phyloP scores from a whole-genome alignment of 1,284 basidiomycete genomes.

The Lentinus polychrous region DNA sequence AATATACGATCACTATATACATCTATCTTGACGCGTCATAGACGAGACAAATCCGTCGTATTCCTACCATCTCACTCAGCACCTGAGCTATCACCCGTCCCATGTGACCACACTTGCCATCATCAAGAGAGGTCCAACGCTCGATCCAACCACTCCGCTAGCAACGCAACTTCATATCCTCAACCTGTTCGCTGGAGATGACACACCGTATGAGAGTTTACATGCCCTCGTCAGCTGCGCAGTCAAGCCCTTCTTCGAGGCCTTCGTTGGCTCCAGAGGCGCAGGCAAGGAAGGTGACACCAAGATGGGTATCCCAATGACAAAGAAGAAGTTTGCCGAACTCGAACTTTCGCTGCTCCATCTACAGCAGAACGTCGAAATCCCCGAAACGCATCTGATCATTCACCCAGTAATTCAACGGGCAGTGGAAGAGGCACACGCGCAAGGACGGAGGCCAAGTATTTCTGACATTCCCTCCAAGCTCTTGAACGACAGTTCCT shows the following conservation, averaged over 20 bases:
- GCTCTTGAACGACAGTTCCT: slow-evolving; percentile 79
- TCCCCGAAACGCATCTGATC: slow-evolving; percentile 91
- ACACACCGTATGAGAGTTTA: slow-evolving; percentile 91
- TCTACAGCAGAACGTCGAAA: slow-evolving; percentile 98
- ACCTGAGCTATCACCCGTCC: slow-evolving; percentile 75
- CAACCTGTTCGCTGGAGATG: slow-evolving; percentile 87
- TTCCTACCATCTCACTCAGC: slow-evolving; percentile 64
- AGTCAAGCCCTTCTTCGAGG: slow-evolving; percentile 98
- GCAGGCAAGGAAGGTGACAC: slow-evolving; percentile 74
- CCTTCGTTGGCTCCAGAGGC: slow-evolving; percentile 80
- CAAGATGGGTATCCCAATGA: slow-evolving; percentile 96
- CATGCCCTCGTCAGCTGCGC: slow-evolving; percentile 96
- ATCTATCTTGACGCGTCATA: slow-evolving; percentile 20
- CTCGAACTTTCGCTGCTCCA: slow-evolving; percentile 94
- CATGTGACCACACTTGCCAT: slow-evolving; percentile 87
- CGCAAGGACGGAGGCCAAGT: slow-evolving; percentile 53
- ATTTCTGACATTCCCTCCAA: slow-evolving; percentile 73
- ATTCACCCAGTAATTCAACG: slow-evolving; percentile 89
- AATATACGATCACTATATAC: slow-evolving; percentile 2
- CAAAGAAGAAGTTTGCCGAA: slow-evolving; percentile 99
- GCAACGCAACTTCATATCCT: slow-evolving; percentile 87
- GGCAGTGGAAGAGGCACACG: slow-evolving; percentile 77
- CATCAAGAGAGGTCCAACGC: slow-evolving; percentile 84
- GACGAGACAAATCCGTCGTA: slow-evolving; percentile 58
- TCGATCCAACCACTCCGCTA: slow-evolving; percentile 77